These are phyloP conservation scores for Kodamaea plutei DNA, from an alignment of 1,139 yeast genomes.

Conservation along the genomic window DNA sequence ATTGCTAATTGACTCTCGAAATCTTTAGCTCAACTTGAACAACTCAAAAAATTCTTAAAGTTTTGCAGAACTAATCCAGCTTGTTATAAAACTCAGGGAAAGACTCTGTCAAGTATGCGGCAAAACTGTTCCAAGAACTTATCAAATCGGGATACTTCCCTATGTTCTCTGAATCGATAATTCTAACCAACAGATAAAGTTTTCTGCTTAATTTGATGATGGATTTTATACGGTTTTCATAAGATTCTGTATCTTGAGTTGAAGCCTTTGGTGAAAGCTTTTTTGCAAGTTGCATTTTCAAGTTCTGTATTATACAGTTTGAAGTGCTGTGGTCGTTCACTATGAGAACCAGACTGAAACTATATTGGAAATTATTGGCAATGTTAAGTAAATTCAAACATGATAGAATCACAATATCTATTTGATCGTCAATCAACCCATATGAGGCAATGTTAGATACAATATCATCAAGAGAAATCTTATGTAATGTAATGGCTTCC, in stretches of 20 bases:
- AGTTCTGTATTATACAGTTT: slow-evolving; percentile 19
- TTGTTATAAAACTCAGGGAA: too few species aligned
- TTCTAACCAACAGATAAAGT: slow-evolving; percentile 3
- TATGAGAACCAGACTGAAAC: slow-evolving; percentile 12
- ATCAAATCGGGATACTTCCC: slow-evolving; percentile 3
- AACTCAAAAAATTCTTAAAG: too few species aligned
- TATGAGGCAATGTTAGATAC: slow-evolving; percentile 26
- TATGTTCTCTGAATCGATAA: slow-evolving; percentile 7
- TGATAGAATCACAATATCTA: slow-evolving; percentile 37
- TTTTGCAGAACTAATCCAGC: too few species aligned
- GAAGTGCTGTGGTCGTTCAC: slow-evolving; percentile 19
- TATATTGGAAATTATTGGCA: slow-evolving; percentile 16
- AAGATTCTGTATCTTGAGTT: slow-evolving; percentile 38
- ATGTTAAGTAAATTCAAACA: slow-evolving; percentile 31
- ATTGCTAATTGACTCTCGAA: too few species aligned
- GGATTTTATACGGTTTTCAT: slow-evolving; percentile 29
- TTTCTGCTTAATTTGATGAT: slow-evolving; percentile 20
- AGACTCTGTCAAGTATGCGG: slow-evolving; percentile 8
- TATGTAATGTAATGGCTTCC: slow-evolving; percentile 15
- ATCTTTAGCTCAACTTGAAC: too few species aligned
- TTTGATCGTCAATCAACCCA: slow-evolving; percentile 37
- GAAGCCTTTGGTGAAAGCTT: slow-evolving; percentile 41
- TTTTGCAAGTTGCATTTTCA: slow-evolving; percentile 28
- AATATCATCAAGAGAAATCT: slow-evolving; percentile 21
- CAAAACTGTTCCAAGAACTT: slow-evolving; percentile 7